A percentile compares a stretch with the other conserved stretches of the same genome.
Evolutionary conservation across 805 yeast genomes (phyloP).

Genomic region (Nakazawaea wyomingensis): DNA sequence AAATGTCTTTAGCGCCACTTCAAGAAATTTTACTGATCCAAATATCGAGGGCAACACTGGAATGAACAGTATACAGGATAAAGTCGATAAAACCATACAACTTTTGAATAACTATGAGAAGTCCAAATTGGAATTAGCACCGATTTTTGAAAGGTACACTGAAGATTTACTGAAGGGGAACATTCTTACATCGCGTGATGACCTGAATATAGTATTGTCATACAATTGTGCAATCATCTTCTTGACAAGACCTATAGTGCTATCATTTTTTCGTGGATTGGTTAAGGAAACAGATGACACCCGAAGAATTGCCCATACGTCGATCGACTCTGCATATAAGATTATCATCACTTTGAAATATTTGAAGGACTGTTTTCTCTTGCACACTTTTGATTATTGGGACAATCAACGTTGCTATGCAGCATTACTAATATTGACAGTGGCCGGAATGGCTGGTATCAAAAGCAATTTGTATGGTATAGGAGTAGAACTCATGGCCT

Average conservation of each 20-base stretch:
- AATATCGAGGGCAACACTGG: slow-evolving; percentile 4
- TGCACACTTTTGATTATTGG: slow-evolving; percentile 34
- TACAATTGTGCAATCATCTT: slow-evolving; percentile 31
- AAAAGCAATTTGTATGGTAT: slow-evolving; percentile 9
- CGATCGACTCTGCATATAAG: slow-evolving; percentile 27
- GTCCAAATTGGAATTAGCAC: background rate
- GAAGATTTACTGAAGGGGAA: background rate
- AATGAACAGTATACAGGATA: slow-evolving; percentile 15
- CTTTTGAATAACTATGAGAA: background rate
- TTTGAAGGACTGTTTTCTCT: slow-evolving; percentile 23
- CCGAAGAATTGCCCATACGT: slow-evolving; percentile 22
- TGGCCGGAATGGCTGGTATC: slow-evolving; percentile 16
- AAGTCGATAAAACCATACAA: slow-evolving; percentile 12
- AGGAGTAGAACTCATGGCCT: slow-evolving; percentile 23
- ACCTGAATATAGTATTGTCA: slow-evolving; percentile 29
- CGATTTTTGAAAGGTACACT: background rate
- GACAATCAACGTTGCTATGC: slow-evolving; percentile 34
- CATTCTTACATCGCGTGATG: slow-evolving; percentile 16
- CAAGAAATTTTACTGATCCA: slow-evolving; percentile 18
- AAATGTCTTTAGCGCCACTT: slow-evolving; percentile 26
- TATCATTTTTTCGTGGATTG: slow-evolving; percentile 29
- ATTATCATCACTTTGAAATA: slow-evolving; percentile 25
- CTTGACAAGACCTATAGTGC: slow-evolving; percentile 29
- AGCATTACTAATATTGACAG: slow-evolving; percentile 25
- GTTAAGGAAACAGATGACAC: slow-evolving; percentile 19